Evolutionary conservation across 495 filamentous ascomycete genomes (phyloP).

Genomic region (Polyplosphaeria fusca): DNA sequence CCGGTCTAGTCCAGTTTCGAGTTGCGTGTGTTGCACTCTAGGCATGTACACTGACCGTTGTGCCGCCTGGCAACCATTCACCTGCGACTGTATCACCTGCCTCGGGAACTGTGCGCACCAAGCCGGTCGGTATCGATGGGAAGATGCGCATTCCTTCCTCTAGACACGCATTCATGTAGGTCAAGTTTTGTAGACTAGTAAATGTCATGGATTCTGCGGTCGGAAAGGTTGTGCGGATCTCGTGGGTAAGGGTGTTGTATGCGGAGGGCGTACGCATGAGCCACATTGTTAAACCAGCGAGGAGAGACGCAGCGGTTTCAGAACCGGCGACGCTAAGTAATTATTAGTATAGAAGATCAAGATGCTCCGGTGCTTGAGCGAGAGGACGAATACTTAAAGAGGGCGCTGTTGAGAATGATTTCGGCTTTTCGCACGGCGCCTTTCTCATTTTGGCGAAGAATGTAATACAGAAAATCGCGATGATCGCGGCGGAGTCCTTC

Average conservation of each 20-base stretch:
- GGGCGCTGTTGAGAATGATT: too few relatives aligned
- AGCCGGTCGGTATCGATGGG: constrained; percentile 20
- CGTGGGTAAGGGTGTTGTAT: constrained; percentile 39
- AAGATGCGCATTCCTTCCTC: constrained; percentile 34
- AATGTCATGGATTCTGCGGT: constrained; percentile 47
- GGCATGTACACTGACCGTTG: constrained; percentile 33
- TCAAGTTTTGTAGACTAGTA: constrained; percentile 35
- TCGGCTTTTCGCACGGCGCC: too few relatives aligned
- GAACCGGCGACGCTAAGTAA: constrained; percentile 45
- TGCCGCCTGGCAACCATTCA: constrained; percentile 41
- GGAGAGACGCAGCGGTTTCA: constrained; percentile 34
- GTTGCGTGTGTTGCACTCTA: constrained; percentile 6
- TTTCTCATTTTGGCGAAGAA: too few relatives aligned
- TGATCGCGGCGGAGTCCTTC: too few relatives aligned
- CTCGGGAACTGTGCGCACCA: constrained; percentile 42
- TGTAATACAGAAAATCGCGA: too few relatives aligned
- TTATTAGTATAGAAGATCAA: too few relatives aligned
- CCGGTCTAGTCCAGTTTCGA: constrained; percentile 21
- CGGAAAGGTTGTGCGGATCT: constrained; percentile 49
- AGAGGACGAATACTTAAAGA: too few relatives aligned
- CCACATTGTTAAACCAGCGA: constrained; percentile 39
- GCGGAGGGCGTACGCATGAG: constrained; percentile 45
- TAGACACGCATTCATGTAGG: constrained; percentile 24
- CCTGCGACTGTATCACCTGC: constrained; percentile 42
- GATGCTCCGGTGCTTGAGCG: too few relatives aligned